These are phyloP conservation scores for Xylaria sp. DNA, from an alignment of 2,329 filamentous ascomycete species.

Conservation along the genomic window DNA sequence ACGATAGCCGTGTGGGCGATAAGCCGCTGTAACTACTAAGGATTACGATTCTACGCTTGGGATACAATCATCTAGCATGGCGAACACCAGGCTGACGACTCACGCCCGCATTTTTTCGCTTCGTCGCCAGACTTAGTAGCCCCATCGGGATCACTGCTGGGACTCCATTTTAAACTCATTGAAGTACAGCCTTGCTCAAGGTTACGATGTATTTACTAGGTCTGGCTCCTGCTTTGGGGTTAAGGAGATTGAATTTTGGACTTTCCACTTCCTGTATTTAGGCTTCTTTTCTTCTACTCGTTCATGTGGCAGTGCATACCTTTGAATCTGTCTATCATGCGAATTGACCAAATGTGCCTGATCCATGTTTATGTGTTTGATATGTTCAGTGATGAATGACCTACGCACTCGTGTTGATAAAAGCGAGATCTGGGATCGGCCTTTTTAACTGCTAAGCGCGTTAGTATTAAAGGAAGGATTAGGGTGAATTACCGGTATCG, in stretches of 20 bases:
- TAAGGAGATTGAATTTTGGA: constrained; percentile 29
- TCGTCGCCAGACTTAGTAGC: constrained; percentile 33
- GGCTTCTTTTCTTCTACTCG: constrained; percentile 22
- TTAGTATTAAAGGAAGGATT: too few relatives aligned
- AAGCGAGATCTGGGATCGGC: too few relatives aligned
- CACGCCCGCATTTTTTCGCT: constrained; percentile 33
- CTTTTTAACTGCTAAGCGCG: too few relatives aligned
- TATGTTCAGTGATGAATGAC: too few relatives aligned
- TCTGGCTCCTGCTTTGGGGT: constrained; percentile 33
- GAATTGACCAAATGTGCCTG: background rate
- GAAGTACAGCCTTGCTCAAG: constrained; percentile 17
- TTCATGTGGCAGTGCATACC: constrained; percentile 15
- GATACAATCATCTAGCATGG: constrained; percentile 23
- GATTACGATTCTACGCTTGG: constrained; percentile 30
- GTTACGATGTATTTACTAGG: constrained; percentile 23
- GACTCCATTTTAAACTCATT: constrained; percentile 18
- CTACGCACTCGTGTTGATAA: too few relatives aligned
- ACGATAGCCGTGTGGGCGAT: constrained; percentile 15
- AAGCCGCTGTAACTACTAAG: constrained; percentile 26
- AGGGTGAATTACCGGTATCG: too few relatives aligned
- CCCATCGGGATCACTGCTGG: constrained; percentile 27
- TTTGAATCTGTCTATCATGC: constrained; percentile 3
- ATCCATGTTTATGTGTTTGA: background rate
- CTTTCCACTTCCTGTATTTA: constrained; percentile 39
- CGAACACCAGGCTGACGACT: constrained; percentile 6